Evolutionary conservation across 176 grass and related monocot species (phyloP).

Genomic region (Rhynchospora tenuis): DNA sequence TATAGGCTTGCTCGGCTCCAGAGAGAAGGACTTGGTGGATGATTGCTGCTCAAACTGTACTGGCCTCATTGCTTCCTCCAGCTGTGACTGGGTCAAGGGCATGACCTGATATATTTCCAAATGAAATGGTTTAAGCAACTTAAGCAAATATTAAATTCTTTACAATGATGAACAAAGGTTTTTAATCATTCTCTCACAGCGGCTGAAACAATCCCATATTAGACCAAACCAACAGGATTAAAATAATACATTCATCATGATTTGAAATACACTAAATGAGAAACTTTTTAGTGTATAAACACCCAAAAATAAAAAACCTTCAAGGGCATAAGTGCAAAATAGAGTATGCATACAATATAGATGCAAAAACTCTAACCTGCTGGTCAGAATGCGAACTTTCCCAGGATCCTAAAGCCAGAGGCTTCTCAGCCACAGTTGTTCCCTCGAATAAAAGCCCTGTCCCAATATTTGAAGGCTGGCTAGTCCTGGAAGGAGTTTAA

Average conservation of each 20-base stretch:
- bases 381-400: constrained; percentile 62
- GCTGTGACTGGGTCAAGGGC: constrained; percentile 92
- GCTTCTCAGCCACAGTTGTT: constrained; percentile 30
- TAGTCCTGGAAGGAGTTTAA: constrained; percentile 48
- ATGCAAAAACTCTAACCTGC: constrained; percentile 44
- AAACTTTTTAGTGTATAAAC: neutral
- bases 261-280: neutral
- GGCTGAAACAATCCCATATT: neutral
- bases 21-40: constrained; percentile 34
- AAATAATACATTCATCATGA: neutral
- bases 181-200: neutral
- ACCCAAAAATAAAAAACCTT: neutral
- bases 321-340: neutral
- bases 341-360: constrained; percentile 22
- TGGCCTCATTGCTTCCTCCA: constrained; percentile 95
- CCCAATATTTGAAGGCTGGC: constrained; percentile 28
- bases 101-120: constrained; percentile 56
- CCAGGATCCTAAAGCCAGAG: constrained; percentile 63
- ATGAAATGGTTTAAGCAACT: neutral
- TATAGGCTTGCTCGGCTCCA: constrained; percentile 48
- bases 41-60: constrained; percentile 61
- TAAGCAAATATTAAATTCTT: neutral
- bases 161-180: neutral
- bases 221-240: neutral
- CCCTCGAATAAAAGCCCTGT: constrained; percentile 37